Percentiles rank a stretch among this genome's conserved stretches.
Evolutionary conservation across 805 yeast species (phyloP).

Genomic region (Kuraishia piskuri): DNA sequence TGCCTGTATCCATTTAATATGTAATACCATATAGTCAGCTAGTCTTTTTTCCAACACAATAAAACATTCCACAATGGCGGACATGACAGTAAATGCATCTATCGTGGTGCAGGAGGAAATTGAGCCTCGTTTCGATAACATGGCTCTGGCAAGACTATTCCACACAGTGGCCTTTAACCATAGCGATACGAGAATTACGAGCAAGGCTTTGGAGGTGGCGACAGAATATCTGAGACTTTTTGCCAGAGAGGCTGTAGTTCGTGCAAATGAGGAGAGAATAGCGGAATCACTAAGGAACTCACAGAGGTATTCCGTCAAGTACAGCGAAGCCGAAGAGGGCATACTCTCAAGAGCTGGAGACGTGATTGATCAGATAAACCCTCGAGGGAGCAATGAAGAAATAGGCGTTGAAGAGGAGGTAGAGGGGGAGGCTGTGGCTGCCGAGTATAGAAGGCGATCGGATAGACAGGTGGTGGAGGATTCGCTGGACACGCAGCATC

Average conservation of each 20-base stretch:
- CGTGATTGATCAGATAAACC: slow-evolving; percentile 19
- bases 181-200: slow-evolving; percentile 36
- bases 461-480: slow-evolving; percentile 12
- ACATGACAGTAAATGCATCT: slow-evolving; percentile 3
- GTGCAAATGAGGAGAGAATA: slow-evolving; percentile 44
- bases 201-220: slow-evolving; percentile 38
- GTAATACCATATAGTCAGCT: too few species aligned
- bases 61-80: slow-evolving; percentile 6
- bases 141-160: slow-evolving; percentile 42
- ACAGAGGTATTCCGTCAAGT: slow-evolving; percentile 8
- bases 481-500: slow-evolving; percentile 43
- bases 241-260: slow-evolving; percentile 46
- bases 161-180: slow-evolving; percentile 41
- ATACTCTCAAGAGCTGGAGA: neutral
- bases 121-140: slow-evolving; percentile 3
- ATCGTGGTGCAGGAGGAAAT: slow-evolving; percentile 9
- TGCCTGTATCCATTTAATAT: too few species aligned
- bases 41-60: too few species aligned
- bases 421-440: slow-evolving; percentile 5
- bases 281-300: slow-evolving; percentile 18
- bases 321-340: neutral
- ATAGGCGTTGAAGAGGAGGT: slow-evolving; percentile 9
- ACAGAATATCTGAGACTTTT: slow-evolving; percentile 49
- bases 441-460: slow-evolving; percentile 4
- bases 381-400: slow-evolving; percentile 21